Conservation (phyloP, 306 rosid genomes). For the Ceratonia siliqua region DNA sequence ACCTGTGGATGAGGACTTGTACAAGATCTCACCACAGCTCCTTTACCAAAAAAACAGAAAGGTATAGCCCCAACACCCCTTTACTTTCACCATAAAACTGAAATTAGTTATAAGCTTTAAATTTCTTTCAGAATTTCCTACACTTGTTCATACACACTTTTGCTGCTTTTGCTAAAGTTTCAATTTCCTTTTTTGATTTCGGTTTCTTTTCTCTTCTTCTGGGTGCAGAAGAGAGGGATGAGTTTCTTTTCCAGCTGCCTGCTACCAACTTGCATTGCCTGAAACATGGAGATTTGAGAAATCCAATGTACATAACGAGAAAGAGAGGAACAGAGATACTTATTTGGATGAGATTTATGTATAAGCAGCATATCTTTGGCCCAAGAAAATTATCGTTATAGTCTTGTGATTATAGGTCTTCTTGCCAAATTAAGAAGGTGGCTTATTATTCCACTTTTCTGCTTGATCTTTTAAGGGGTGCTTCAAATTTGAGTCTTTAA, state of each 20-base stretch:
- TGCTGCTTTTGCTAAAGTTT: slow-evolving; percentile 29
- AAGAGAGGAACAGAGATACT: neutral
- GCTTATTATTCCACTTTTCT: slow-evolving; percentile 4
- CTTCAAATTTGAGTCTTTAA: slow-evolving; percentile 12
- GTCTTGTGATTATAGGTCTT: slow-evolving; percentile 1
- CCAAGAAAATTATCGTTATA: slow-evolving; percentile 17
- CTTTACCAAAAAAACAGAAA: slow-evolving; percentile 64
- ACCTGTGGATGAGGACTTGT: slow-evolving; percentile 85
- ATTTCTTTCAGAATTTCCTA: neutral
- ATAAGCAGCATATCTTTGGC: neutral
- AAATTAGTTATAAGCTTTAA: neutral
- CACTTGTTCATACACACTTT: neutral
- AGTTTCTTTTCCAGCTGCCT: slow-evolving; percentile 72
- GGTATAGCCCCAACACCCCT: slow-evolving; percentile 36
- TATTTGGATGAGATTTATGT: slow-evolving; percentile 9
- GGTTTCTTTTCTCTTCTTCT: neutral
- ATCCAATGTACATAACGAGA: slow-evolving; percentile 42
- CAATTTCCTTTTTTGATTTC: slow-evolving; percentile 3
- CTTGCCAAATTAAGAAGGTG: neutral
- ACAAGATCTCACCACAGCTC: slow-evolving; percentile 69
- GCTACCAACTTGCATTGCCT: slow-evolving; percentile 69
- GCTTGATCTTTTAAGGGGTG: slow-evolving; percentile 2
- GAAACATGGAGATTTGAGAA: slow-evolving; percentile 38
- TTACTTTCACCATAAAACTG: neutral
- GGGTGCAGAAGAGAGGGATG: slow-evolving; percentile 75